A percentile compares a stretch with the other conserved stretches of the same genome.
These are phyloP conservation scores for Arthrinium phaeospermum DNA, from an alignment of 2,329 filamentous ascomycete species.

Conservation along the genomic window DNA sequence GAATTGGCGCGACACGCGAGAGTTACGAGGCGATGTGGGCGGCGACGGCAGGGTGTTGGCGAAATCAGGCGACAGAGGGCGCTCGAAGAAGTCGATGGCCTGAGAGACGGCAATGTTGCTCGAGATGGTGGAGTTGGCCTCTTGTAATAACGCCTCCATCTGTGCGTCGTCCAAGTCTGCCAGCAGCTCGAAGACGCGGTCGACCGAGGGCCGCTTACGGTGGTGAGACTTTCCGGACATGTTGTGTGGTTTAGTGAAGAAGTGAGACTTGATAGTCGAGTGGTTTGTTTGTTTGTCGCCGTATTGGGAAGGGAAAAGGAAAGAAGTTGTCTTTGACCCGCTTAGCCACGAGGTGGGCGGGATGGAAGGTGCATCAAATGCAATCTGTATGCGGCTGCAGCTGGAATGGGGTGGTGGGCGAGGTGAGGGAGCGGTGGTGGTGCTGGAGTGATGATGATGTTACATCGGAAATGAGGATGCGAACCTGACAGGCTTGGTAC, in stretches of 20 bases:
- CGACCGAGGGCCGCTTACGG: constrained; percentile 36
- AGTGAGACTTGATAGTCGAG: neutral
- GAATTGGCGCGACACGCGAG: constrained; percentile 29
- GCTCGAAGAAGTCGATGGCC: constrained; percentile 37
- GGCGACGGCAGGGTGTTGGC: constrained; percentile 12
- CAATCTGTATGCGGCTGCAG: neutral
- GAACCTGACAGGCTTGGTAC: constrained; percentile 11
- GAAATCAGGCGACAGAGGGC: constrained; percentile 16
- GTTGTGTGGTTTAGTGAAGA: constrained; percentile 10
- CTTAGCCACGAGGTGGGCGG: constrained; percentile 16
- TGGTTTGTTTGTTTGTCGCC: constrained; percentile 12
- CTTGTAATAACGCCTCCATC: constrained; percentile 34
- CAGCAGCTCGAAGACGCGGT: constrained; percentile 37
- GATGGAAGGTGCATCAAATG: constrained; percentile 14
- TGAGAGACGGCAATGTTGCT: constrained; percentile 35
- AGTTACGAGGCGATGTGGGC: constrained; percentile 25
- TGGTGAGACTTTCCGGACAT: constrained; percentile 31
- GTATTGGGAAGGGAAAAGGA: neutral
- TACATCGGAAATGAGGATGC: constrained; percentile 19
- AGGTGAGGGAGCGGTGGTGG: neutral
- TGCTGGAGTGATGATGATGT: neutral
- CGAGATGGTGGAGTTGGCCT: constrained; percentile 34
- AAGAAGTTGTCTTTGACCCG: constrained; percentile 8
- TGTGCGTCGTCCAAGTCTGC: constrained; percentile 36
- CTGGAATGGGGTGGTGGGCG: neutral